These are phyloP conservation scores for Rhinocladiella mackenziei DNA, from an alignment of 2,329 filamentous ascomycete genomes.

Conservation along the genomic window DNA sequence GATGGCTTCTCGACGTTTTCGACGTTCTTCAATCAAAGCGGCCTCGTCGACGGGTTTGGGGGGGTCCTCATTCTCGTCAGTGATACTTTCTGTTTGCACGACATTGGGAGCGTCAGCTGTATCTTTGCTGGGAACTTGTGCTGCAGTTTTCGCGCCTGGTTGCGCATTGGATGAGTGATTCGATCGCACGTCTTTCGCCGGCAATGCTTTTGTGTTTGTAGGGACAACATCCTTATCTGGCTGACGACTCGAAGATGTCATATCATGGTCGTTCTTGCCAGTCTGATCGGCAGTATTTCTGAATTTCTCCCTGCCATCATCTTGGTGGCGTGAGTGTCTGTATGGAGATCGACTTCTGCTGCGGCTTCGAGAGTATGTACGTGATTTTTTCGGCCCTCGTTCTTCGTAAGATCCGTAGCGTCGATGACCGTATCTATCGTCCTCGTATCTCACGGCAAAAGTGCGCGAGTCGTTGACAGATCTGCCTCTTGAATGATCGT, in stretches of 20 bases:
- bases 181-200: too few relatives aligned
- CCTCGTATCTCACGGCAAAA: constrained; percentile 37
- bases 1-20: constrained; percentile 78
- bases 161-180: too few relatives aligned
- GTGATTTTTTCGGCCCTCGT: constrained; percentile 43
- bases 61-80: constrained; percentile 42
- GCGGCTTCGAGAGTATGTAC: constrained; percentile 41
- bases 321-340: constrained; percentile 29
- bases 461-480: constrained; percentile 33
- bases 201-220: not conserved
- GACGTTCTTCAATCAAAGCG: constrained; percentile 76
- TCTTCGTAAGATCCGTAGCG: constrained; percentile 46
- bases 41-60: constrained; percentile 71
- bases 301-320: constrained; percentile 28
- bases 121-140: constrained; percentile 1
- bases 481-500: constrained; percentile 35
- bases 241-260: constrained; percentile 19
- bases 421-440: constrained; percentile 40
- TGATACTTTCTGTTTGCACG: constrained; percentile 20
- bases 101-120: constrained; percentile 9
- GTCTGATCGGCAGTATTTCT: constrained; percentile 47
- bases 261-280: constrained; percentile 50
- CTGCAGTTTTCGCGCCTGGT: not conserved
- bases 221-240: constrained; percentile 3
- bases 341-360: constrained; percentile 42